These are phyloP conservation scores for Nepenthes gracilis DNA, from an alignment of 148 eudicot genomes.

Conservation along the genomic window DNA sequence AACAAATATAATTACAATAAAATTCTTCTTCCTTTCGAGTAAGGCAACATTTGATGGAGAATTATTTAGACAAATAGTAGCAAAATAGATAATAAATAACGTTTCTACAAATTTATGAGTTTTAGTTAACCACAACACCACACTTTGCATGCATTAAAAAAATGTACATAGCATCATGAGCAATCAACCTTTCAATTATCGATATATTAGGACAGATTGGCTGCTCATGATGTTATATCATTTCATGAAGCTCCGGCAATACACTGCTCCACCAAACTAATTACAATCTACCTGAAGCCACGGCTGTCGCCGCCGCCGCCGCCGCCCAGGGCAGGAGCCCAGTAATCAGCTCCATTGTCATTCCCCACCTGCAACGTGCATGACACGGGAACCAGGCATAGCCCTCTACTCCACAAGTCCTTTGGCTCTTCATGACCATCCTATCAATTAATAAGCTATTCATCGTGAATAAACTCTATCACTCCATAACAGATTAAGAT, in stretches of 20 bases:
- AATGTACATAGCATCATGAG: slow-evolving; percentile 66
- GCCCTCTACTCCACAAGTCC: slow-evolving; percentile 78
- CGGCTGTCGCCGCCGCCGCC: slow-evolving; percentile 1
- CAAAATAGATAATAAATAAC: no score
- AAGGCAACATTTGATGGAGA: no score
- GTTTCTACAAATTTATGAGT: no score
- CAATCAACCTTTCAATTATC: slow-evolving; percentile 66
- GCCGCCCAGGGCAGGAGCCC: slow-evolving; percentile 70
- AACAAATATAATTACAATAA: no score
- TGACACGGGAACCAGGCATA: slow-evolving; percentile 79
- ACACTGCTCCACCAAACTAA: background rate
- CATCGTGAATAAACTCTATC: background rate
- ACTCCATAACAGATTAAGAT: no score
- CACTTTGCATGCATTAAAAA: no score
- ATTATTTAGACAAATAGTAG: no score
- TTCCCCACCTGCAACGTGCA: slow-evolving; percentile 80
- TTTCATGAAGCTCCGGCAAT: slow-evolving; percentile 11
- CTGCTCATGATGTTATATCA: slow-evolving; percentile 89
- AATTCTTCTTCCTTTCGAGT: no score
- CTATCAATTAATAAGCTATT: background rate
- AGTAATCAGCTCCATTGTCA: slow-evolving; percentile 79
- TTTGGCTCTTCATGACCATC: slow-evolving; percentile 30
- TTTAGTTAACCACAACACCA: background rate
- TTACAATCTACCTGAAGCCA: slow-evolving; percentile 31
- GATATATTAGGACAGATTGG: slow-evolving; percentile 45